Conservation (phyloP, 108 stramenopile species). For the Cyclostephanos invisitatus region DNA sequence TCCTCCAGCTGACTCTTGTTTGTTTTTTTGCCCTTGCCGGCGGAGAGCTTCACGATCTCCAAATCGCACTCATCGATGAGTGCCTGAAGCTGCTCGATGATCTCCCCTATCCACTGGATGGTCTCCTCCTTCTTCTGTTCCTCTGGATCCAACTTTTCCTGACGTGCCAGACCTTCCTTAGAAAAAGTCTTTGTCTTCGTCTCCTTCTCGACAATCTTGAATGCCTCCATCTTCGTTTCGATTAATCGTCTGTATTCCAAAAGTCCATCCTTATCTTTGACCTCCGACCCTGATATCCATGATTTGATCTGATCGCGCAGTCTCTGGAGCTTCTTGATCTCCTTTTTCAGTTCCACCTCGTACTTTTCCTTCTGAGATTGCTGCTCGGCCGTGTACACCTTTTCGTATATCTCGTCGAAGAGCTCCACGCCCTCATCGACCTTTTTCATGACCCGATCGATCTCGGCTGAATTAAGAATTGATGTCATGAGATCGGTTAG, state of each 20-base stretch:
- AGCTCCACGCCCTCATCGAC: constrained; percentile 97
- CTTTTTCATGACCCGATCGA: constrained; percentile 93
- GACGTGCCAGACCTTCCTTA: constrained; percentile 94
- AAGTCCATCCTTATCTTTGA: constrained; percentile 95
- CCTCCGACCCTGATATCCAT: constrained; percentile 95
- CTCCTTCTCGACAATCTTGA: constrained; percentile 99
- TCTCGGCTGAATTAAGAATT: constrained; percentile 67
- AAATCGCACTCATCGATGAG: constrained; percentile 84
- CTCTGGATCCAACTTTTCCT: constrained; percentile 71
- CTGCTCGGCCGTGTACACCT: constrained; percentile 94
- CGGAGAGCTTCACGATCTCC: constrained; percentile 78
- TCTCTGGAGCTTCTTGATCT: constrained; percentile 99
- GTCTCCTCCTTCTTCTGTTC: constrained; percentile 82
- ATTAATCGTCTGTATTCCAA: constrained; percentile 83
- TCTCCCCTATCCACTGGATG: constrained; percentile 74
- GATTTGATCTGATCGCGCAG: constrained; percentile 98
- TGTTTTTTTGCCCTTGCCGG: constrained; percentile 89
- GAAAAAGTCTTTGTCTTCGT: constrained; percentile 98
- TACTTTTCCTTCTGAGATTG: constrained; percentile 99
- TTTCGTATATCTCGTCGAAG: constrained; percentile 98
- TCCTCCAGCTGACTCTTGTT: constrained; percentile 80
- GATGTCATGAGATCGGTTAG: not conserved
- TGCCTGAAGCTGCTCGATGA: constrained; percentile 69
- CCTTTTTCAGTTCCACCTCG: constrained; percentile 98
- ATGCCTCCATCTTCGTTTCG: constrained; percentile 99